Percentiles rank a stretch among this genome's conserved stretches.
phyloP scores from a whole-genome alignment of 2,329 filamentous ascomycete genomes.

The Blastomyces emzantsi region DNA sequence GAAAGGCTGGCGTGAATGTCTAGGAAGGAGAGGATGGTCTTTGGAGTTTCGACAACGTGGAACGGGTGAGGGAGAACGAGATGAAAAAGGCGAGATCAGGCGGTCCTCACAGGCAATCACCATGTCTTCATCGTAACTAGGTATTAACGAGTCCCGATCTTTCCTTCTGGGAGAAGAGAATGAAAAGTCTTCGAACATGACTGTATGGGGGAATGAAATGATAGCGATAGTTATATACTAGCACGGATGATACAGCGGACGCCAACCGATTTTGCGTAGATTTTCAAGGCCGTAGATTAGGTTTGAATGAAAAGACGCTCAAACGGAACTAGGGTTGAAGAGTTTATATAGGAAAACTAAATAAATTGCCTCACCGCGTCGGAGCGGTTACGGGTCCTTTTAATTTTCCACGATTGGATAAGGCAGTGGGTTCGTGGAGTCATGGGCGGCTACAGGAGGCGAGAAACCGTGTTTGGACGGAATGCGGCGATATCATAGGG shows the following conservation, averaged over 20 bases:
- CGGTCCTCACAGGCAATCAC: constrained; percentile 31
- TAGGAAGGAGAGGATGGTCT: constrained; percentile 24
- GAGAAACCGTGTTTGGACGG: background rate
- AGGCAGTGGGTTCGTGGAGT: constrained; percentile 1
- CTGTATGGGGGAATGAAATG: background rate
- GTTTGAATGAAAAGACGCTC: background rate
- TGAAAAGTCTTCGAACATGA: constrained; percentile 37
- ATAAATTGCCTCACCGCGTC: background rate
- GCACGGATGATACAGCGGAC: too few relatives aligned
- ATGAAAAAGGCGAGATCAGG: constrained; percentile 35
- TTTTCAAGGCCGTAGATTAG: background rate
- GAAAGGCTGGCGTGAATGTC: constrained; percentile 28
- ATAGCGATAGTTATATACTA: too few relatives aligned
- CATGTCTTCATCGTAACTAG: constrained; percentile 26
- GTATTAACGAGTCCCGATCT: constrained; percentile 19
- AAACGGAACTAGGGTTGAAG: background rate
- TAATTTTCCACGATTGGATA: background rate
- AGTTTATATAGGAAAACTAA: background rate
- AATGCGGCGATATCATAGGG: constrained; percentile 1
- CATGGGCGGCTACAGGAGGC: background rate
- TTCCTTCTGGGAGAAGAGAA: constrained; percentile 30
- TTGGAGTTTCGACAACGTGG: constrained; percentile 21
- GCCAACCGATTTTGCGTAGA: too few relatives aligned
- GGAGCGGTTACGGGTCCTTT: background rate
- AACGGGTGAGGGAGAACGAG: constrained; percentile 35